Percentiles rank a stretch among this genome's conserved stretches.
phyloP scores from a whole-genome alignment of 2,329 filamentous ascomycete species.

The Colletotrichum liriopes region DNA sequence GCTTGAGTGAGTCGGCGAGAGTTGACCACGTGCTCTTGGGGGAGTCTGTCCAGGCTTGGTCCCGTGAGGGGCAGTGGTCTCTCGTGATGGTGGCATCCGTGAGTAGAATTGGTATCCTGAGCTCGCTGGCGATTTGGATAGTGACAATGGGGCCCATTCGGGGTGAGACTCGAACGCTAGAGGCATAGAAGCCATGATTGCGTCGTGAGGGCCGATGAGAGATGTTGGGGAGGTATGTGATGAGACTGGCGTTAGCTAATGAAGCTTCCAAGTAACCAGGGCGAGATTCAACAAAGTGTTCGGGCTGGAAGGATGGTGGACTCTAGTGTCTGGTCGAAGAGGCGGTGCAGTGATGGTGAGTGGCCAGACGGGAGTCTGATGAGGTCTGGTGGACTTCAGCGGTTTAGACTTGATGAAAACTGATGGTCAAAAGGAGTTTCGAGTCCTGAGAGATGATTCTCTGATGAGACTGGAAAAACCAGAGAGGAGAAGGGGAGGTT shows the following conservation, averaged over 20 bases:
- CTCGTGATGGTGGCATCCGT: slow-evolving; percentile 6
- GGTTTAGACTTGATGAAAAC: slow-evolving; percentile 12
- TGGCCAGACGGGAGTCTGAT: slow-evolving; percentile 1
- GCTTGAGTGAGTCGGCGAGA: background rate
- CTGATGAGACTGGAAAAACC: slow-evolving; percentile 19
- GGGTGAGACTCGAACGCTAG: slow-evolving; percentile 3
- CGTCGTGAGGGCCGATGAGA: background rate
- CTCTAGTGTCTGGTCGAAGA: background rate
- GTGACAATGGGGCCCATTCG: background rate
- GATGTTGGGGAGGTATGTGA: background rate
- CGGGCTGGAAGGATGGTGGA: background rate
- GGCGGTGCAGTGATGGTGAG: slow-evolving; percentile 1
- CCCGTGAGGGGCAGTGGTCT: slow-evolving; percentile 17
- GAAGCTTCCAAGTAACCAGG: background rate
- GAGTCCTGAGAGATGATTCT: slow-evolving; percentile 9
- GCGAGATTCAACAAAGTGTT: background rate
- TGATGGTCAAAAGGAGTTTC: slow-evolving; percentile 20
- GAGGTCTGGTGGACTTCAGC: slow-evolving; percentile 6
- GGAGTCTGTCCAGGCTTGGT: background rate
- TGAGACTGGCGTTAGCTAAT: background rate
- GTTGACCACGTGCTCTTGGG: background rate
- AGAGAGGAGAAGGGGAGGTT: slow-evolving; percentile 28
- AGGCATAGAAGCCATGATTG: slow-evolving; percentile 22
- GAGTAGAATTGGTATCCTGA: background rate
- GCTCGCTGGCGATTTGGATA: background rate